Percentiles rank a stretch among this genome's conserved stretches.
phyloP scores from a whole-genome alignment of 331 rosid species.

The Dryas integrifolia region DNA sequence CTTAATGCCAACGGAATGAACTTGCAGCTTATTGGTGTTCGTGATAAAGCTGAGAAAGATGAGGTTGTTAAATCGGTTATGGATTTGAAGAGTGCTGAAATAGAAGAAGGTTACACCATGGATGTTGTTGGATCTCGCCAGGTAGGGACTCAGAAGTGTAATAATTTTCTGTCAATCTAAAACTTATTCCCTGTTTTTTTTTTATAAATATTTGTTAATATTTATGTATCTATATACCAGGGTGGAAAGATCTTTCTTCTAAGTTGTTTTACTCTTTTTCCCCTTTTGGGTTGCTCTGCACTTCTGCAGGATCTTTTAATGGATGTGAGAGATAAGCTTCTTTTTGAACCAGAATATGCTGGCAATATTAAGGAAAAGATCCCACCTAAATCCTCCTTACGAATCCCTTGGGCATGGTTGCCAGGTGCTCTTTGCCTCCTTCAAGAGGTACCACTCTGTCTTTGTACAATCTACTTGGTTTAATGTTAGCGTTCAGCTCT shows the following conservation, averaged over 20 bases:
- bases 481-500: slow-evolving; percentile 5
- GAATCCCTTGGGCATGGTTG: slow-evolving; percentile 88
- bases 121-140: slow-evolving; percentile 73
- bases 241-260: neutral
- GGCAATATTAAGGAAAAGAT: slow-evolving; percentile 75
- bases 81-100: slow-evolving; percentile 73
- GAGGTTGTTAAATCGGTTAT: slow-evolving; percentile 91
- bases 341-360: slow-evolving; percentile 91
- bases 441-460: slow-evolving; percentile 66
- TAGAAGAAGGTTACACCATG: slow-evolving; percentile 85
- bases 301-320: slow-evolving; percentile 65
- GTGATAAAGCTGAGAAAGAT: slow-evolving; percentile 86
- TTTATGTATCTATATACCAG: neutral
- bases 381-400: slow-evolving; percentile 76
- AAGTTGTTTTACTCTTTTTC: neutral
- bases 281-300: slow-evolving; percentile 31
- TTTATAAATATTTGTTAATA: neutral
- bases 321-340: slow-evolving; percentile 97
- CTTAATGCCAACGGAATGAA: slow-evolving; percentile 17
- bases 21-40: slow-evolving; percentile 84
- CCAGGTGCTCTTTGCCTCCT: slow-evolving; percentile 91
- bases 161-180: too few species aligned
- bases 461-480: slow-evolving; percentile 2
- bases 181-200: slow-evolving; percentile 12
- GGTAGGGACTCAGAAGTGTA: slow-evolving; percentile 40